A percentile compares a stretch with the other conserved stretches of the same genome.
These are phyloP conservation scores for Penicillium sclerotigenum DNA, from an alignment of 2,329 filamentous ascomycete species.

Conservation along the genomic window DNA sequence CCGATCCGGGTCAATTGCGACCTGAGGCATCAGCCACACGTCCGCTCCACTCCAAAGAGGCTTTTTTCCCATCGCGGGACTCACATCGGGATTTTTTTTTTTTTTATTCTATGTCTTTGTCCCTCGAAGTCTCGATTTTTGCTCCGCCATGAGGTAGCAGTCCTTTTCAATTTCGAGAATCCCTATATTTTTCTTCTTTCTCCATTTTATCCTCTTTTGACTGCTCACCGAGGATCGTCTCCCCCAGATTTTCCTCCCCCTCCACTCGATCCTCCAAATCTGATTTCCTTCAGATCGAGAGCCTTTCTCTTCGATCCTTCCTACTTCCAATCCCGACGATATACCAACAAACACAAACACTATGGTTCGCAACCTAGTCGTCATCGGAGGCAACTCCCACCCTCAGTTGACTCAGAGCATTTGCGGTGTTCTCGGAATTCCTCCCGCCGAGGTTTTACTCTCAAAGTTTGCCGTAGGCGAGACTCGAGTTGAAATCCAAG, in stretches of 20 bases:
- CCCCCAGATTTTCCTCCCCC: constrained; percentile 30
- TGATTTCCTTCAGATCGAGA: constrained; percentile 21
- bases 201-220: constrained; percentile 1
- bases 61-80: constrained; percentile 37
- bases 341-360: constrained; percentile 17
- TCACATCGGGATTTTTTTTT: constrained; percentile 31
- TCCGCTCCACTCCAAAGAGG: constrained; percentile 37
- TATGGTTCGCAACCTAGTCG: constrained; percentile 94
- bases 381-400: constrained; percentile 91
- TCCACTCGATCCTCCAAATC: constrained; percentile 23
- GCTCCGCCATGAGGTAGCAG: constrained; percentile 37
- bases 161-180: constrained; percentile 19
- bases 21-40: constrained; percentile 28
- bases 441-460: constrained; percentile 78
- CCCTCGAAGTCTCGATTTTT: constrained; percentile 21
- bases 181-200: not conserved
- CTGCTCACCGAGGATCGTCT: constrained; percentile 25
- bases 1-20: constrained; percentile 19
- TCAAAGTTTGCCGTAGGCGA: constrained; percentile 94
- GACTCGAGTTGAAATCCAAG: constrained; percentile 90
- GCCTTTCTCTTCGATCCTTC: constrained; percentile 17
- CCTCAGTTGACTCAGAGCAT: constrained; percentile 81
- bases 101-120: constrained; percentile 22
- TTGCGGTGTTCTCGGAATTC: constrained; percentile 82
- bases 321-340: constrained; percentile 10